These are phyloP conservation scores for Penicillium pancosmium DNA, from an alignment of 495 filamentous ascomycete species.

Conservation along the genomic window DNA sequence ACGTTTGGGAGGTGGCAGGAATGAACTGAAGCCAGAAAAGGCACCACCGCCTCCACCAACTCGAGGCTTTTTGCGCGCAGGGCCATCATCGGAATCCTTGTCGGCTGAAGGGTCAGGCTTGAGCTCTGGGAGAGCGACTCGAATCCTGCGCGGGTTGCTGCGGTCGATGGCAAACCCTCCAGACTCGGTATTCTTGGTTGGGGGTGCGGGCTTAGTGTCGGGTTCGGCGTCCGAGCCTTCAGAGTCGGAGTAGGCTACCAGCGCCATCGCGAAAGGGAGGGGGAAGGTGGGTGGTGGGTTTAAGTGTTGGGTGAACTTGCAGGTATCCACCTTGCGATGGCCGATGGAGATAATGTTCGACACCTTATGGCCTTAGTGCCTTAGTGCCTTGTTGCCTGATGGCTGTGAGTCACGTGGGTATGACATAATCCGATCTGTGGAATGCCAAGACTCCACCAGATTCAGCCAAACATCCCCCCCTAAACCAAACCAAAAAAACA, in stretches of 20 bases:
- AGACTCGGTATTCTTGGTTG: conserved; percentile 62
- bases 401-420: too few relatives aligned
- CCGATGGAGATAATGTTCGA: neutral
- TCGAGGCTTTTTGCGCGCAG: conserved; percentile 71
- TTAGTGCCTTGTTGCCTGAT: conserved; percentile 6
- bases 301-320: too few relatives aligned
- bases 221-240: conserved; percentile 70
- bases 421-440: conserved; percentile 11
- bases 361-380: neutral
- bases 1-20: conserved; percentile 85
- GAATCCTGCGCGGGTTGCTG: conserved; percentile 79
- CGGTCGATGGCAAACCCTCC: conserved; percentile 64
- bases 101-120: conserved; percentile 46
- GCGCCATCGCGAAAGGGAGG: conserved; percentile 55
- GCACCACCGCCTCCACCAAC: conserved; percentile 54
- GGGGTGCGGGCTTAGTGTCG: conserved; percentile 30
- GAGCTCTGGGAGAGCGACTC: conserved; percentile 65
- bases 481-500: too few relatives aligned
- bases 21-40: conserved; percentile 79
- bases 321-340: neutral
- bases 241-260: conserved; percentile 86
- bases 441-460: neutral
- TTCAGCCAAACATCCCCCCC: neutral
- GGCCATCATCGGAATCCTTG: conserved; percentile 54
- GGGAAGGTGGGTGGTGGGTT: neutral